These are phyloP conservation scores for Pistacia atlantica DNA, from an alignment of 345 rosid species.

Conservation along the genomic window DNA sequence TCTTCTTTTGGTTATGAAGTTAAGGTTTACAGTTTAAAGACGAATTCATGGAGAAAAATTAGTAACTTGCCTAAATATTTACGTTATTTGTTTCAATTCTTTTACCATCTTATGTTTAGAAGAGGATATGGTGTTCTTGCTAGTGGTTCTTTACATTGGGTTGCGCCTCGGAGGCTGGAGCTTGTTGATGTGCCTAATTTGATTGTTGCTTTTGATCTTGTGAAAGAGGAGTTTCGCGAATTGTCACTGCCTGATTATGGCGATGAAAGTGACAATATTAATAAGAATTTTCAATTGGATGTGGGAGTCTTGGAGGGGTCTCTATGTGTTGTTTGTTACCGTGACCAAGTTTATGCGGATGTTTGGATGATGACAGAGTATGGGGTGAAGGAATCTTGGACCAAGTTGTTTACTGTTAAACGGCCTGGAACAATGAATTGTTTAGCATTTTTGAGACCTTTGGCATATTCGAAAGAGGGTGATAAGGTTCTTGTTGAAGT, in stretches of 20 bases:
- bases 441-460: no score
- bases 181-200: conserved; percentile 9
- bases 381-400: no score
- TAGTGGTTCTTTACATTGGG: conserved; percentile 44
- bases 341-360: no score
- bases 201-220: conserved; percentile 20
- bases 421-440: no score
- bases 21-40: conserved; percentile 38
- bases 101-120: conserved; percentile 28
- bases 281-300: no score
- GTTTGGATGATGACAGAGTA: no score
- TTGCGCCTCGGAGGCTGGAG: conserved; percentile 26
- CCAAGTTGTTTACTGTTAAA: no score
- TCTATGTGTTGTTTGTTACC: no score
- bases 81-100: conserved; percentile 19
- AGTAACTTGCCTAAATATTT: conserved; percentile 27
- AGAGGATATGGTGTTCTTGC: conserved; percentile 43
- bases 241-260: no score
- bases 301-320: no score
- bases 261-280: no score
- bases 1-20: conserved; percentile 5
- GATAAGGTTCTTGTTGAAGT: conserved; percentile 43
- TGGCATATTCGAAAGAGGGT: background rate
- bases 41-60: conserved; percentile 39
- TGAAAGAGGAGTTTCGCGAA: no score